Evolutionary conservation across 139 green algal species (phyloP), one percentile per base, ranked within the genome.

Genomic region (Choricystis sp.): DNA sequence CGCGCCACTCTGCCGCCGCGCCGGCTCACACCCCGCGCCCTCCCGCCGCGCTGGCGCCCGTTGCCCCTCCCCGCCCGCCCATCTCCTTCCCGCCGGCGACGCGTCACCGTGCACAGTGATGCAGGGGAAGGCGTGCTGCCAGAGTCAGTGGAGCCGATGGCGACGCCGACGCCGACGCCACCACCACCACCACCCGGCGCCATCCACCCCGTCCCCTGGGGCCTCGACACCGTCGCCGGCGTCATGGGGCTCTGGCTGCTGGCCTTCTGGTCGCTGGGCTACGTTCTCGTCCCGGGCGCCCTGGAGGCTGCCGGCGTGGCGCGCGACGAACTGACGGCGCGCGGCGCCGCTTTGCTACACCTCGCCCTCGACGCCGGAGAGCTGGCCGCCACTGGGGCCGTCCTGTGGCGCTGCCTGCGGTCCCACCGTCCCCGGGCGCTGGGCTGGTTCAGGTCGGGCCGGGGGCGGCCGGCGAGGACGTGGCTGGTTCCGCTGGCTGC

Each of bases 161-260:
- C n/a, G n/a, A n/a, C n/a, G n/a, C n/a, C n/a, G n/a, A n/a, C n/a
- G n/a, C n/a, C n/a, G n/a, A n/a, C n/a, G n/a, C n/a, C 40, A 9
- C 40, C 9, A 52, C 31, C 3, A 57, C 31, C 31, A 25, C 31
- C 30, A 1, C 59, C 19, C 22, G 48, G 49, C 59, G 59, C 55
- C 49, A 60, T 69, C 4, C 69, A 59, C 28, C 25, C 27, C 4
- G 58, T 60, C 22, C 64, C 66, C 0, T 80, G 58, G 48, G 66
- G 57, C 3, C 52, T 72, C 3, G 57, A 60, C 52, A 72, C 55
- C 19, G 63, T 63, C 20, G 24, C 74, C 29, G 73, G 85, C 66
- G 79, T 96, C 14, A 92, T 95, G 84, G 69, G 77, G 25, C 40
- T 92, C 2, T 96, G 89, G 89, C 73, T 94, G 49, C 30, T 85